These are phyloP conservation scores for Eremothecium gossypii DNA, from an alignment of 1,139 yeast genomes.

Conservation along the genomic window DNA sequence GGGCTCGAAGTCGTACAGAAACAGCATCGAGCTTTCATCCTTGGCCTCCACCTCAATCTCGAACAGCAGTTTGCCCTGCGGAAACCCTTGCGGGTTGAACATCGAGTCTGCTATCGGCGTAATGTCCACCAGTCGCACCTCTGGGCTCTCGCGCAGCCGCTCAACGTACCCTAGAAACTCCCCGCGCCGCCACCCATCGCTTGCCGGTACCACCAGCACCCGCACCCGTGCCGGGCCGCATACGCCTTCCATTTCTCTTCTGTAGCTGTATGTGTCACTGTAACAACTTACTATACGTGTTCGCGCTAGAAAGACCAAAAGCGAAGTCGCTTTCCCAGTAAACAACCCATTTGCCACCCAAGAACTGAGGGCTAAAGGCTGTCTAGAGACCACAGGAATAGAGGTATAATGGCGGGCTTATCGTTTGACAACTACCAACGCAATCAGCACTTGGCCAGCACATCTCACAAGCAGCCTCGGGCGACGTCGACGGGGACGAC, in stretches of 20 bases:
- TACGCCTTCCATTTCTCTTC: conserved; percentile 3
- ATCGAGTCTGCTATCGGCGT: conserved; percentile 50
- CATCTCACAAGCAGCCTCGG: conserved; percentile 69
- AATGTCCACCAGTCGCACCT: conserved; percentile 66
- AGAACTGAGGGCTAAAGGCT: background rate
- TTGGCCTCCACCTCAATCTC: conserved; percentile 38
- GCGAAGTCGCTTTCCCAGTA: no score
- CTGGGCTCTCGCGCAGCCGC: conserved; percentile 42
- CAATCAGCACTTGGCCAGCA: conserved; percentile 59
- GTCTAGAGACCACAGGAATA: background rate
- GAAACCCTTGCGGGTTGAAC: conserved; percentile 81
- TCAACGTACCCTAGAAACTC: conserved; percentile 42
- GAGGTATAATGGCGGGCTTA: conserved; percentile 69
- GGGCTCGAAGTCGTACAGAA: conserved; percentile 83
- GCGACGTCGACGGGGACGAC: conserved; percentile 98
- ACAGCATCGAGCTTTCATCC: conserved; percentile 47
- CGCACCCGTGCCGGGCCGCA: conserved; percentile 55
- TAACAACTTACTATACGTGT: no score
- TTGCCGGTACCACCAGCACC: conserved; percentile 63
- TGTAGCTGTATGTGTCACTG: no score
- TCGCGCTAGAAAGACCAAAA: no score
- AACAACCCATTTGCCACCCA: conserved; percentile 1
- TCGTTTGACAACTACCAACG: conserved; percentile 90
- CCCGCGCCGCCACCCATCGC: conserved; percentile 36
- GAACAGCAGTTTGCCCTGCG: conserved; percentile 50